Evolutionary conservation across 176 grass and related monocot species (phyloP), one percentile per base, ranked within the genome.

Genomic region (Lolium perenne): DNA sequence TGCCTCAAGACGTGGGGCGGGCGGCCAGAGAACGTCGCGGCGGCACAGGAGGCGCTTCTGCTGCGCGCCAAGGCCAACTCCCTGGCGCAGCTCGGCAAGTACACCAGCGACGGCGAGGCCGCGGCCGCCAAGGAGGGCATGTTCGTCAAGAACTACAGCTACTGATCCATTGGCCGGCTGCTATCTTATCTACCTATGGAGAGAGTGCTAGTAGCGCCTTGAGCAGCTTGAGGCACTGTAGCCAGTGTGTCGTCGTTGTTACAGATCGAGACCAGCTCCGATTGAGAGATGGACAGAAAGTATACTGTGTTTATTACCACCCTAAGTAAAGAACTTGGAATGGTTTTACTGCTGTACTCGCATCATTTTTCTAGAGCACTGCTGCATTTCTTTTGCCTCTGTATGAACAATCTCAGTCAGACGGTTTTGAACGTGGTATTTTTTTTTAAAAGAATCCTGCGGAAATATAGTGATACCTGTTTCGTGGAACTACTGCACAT

Each of bases 91-190:
- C 87, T 98, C 32, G 97, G 97, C 55, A 96, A 96, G 82, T 98
- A 98, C 90, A 96, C 86, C 76, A 86, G 86, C 22, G 97, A 98
- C 55, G 97, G 92, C 43, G 97, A 98, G 90, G 91, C 92, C 6
- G 90, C 97, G 0, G 97, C 73, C 7, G 90, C 97, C 77, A 92
- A 78, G 29, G 86, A 96, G 70, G 88, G 83, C 80, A 98, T 98
- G 97, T 98, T 80, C 87, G 97, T 98, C 84, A 98, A 98, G 97
- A 91, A 94, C 92, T 98, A 98, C 94, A 89, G 72, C 88, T 98
- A 98, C 86, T 98, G 82, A 89, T 53, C 48, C 47, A 8, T 10
- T 21, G 71, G 71, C 71, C 22, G 49, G 68, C 65, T 15, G 22
- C 75, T 74, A 86, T 35, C 45, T 74, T 16, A 71, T 74, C 46